These are phyloP conservation scores for Fraxinus ornus DNA, from an alignment of 305 asterid species.

Conservation along the genomic window DNA sequence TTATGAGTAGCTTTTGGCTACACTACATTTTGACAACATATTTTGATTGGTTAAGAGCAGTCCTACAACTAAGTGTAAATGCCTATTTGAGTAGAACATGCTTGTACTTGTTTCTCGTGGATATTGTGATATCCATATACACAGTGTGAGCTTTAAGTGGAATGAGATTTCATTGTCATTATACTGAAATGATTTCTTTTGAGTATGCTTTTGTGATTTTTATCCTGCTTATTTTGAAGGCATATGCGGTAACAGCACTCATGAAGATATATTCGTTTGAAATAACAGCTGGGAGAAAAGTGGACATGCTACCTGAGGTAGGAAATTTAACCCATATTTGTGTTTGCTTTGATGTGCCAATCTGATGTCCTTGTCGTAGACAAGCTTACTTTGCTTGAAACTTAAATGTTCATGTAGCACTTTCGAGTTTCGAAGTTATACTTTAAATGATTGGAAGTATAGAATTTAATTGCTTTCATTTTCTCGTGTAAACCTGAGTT, in stretches of 20 bases:
- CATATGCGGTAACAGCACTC: constrained; percentile 86
- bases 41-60: not conserved
- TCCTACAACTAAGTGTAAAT: not conserved
- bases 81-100: not conserved
- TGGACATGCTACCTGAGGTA: constrained; percentile 92
- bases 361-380: not conserved
- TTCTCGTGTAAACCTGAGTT: not conserved
- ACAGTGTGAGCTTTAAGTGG: not conserved
- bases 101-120: not conserved
- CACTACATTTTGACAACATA: not conserved
- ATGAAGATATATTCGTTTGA: constrained; percentile 92
- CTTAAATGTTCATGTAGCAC: constrained; percentile 4
- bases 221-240: constrained; percentile 52
- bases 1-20: constrained; percentile 3
- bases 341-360: constrained; percentile 14
- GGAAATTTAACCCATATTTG: constrained; percentile 18
- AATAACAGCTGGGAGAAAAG: constrained; percentile 85
- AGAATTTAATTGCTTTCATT: not conserved
- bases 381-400: not conserved
- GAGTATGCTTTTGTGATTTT: constrained; percentile 19
- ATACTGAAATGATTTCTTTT: constrained; percentile 10
- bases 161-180: not conserved
- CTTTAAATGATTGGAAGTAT: not conserved
- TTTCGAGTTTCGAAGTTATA: not conserved
- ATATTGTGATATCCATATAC: not conserved